Conservation (phyloP, 345 rosid species). For the Diplotaxis tenuifolia region DNA sequence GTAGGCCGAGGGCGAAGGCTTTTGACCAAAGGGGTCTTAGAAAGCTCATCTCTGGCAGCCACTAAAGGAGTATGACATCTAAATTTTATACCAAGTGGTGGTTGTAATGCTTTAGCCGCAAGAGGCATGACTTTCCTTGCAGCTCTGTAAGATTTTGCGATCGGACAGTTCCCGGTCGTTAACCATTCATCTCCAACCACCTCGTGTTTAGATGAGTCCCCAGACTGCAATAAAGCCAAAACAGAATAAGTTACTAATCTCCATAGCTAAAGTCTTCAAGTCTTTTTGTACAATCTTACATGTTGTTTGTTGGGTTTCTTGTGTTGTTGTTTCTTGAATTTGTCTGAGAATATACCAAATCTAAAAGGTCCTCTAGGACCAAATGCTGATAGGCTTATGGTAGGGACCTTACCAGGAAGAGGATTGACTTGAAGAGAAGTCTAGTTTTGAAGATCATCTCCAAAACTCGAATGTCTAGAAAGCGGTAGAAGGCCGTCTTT, state of each 20-base stretch:
- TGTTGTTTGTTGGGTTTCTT: constrained; percentile 58
- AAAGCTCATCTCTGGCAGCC: no score
- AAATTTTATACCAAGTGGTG: no score
- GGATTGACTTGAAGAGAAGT: constrained; percentile 61
- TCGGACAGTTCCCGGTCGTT: no score
- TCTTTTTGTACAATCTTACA: constrained; percentile 41
- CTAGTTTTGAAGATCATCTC: constrained; percentile 19
- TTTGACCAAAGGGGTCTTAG: no score
- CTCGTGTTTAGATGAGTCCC: constrained; percentile 57
- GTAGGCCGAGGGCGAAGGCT: no score
- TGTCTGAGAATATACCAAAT: constrained; percentile 63
- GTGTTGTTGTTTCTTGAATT: constrained; percentile 56
- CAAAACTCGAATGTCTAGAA: constrained; percentile 38
- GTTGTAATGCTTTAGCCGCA: no score
- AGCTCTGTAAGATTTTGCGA: no score
- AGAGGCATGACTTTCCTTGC: no score
- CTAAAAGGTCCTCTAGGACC: constrained; percentile 73
- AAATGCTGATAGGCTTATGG: constrained; percentile 75
- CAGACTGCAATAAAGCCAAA: constrained; percentile 41
- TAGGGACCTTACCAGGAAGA: constrained; percentile 59
- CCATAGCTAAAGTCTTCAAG: neutral
- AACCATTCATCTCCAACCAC: no score
- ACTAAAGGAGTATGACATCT: no score
- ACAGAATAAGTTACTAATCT: constrained; percentile 1
- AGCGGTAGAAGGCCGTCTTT: constrained; percentile 86